These are phyloP conservation scores for Nigrograna mackinnonii DNA, from an alignment of 2,329 filamentous ascomycete species.

Conservation along the genomic window DNA sequence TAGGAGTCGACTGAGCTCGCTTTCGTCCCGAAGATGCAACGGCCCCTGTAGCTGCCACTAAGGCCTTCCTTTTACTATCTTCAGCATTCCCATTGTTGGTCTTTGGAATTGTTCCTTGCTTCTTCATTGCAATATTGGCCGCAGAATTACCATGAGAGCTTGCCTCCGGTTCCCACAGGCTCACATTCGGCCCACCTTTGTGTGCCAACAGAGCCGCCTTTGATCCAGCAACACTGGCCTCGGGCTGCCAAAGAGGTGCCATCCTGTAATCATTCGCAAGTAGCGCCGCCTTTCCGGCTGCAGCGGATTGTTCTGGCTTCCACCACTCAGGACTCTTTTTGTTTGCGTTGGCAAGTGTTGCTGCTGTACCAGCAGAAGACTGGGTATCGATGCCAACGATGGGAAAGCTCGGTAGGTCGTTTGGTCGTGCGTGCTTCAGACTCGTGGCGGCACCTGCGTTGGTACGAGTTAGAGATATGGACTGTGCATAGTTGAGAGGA, in stretches of 20 bases:
- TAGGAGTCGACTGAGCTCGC: slow-evolving; percentile 65
- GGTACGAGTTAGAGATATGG: too few relatives aligned
- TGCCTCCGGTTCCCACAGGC: slow-evolving; percentile 56
- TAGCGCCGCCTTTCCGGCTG: slow-evolving; percentile 63
- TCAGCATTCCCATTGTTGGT: slow-evolving; percentile 48
- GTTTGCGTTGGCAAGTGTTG: slow-evolving; percentile 72
- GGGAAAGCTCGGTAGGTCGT: slow-evolving; percentile 76
- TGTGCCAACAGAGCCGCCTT: slow-evolving; percentile 74
- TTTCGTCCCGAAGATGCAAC: slow-evolving; percentile 61
- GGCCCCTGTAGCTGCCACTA: slow-evolving; percentile 78
- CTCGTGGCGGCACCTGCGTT: slow-evolving; percentile 61
- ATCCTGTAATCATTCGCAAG: slow-evolving; percentile 64
- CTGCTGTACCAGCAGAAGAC: slow-evolving; percentile 73
- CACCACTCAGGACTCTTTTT: slow-evolving; percentile 67
- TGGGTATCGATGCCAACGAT: slow-evolving; percentile 62
- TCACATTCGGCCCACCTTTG: slow-evolving; percentile 55
- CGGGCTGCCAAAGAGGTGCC: slow-evolving; percentile 66
- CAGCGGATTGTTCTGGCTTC: slow-evolving; percentile 63
- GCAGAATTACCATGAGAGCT: slow-evolving; percentile 66
- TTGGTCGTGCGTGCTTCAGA: slow-evolving; percentile 72
- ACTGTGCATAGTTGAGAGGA: too few relatives aligned
- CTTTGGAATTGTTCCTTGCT: slow-evolving; percentile 47
- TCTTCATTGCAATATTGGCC: slow-evolving; percentile 68
- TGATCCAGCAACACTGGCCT: slow-evolving; percentile 67
- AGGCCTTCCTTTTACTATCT: slow-evolving; percentile 64